phyloP scores from a whole-genome alignment of 371 early-diverging fungal species.

The Mucor circinelloides region DNA sequence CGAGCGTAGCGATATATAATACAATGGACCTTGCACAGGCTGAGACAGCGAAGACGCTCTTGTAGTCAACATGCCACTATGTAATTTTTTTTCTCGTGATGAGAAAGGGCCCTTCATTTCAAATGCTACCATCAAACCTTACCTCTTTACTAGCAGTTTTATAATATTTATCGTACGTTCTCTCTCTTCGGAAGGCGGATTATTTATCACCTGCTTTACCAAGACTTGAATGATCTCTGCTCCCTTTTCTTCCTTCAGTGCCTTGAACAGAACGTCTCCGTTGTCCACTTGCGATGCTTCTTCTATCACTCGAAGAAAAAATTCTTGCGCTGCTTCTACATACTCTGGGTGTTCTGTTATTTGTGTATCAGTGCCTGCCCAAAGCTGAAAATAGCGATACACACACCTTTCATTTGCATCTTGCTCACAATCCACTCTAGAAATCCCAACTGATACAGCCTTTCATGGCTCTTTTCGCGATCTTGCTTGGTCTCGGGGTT shows the following conservation, averaged over 20 bases:
- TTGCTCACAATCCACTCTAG: conserved; percentile 37
- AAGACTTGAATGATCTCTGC: conserved; percentile 23
- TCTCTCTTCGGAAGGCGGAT: conserved; percentile 22
- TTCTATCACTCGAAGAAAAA: conserved; percentile 44
- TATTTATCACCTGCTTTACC: conserved; percentile 24
- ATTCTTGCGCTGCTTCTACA: conserved; percentile 33
- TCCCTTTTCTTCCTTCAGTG: conserved; percentile 19
- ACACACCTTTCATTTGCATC: conserved; percentile 29
- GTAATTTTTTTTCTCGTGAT: too few species aligned
- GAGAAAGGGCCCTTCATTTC: too few species aligned
- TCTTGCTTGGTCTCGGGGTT: conserved; percentile 35
- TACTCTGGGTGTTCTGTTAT: conserved; percentile 16
- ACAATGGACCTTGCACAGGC: conserved; percentile 43
- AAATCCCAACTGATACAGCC: conserved; percentile 29
- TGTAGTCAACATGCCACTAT: conserved; percentile 38
- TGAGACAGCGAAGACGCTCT: conserved; percentile 32
- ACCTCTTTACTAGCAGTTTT: conserved; percentile 33
- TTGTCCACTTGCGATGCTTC: conserved; percentile 44
- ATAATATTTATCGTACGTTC: conserved; percentile 31
- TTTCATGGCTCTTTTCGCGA: conserved; percentile 25
- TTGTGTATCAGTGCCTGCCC: background rate
- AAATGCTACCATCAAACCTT: background rate
- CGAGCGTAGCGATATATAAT: conserved; percentile 25
- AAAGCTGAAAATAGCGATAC: background rate
- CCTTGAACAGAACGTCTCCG: conserved; percentile 30